Evolutionary conservation across 257 asterid genomes (phyloP), one percentile per base, ranked within the genome.

Genomic region (Nicotiana obtusifolia): DNA sequence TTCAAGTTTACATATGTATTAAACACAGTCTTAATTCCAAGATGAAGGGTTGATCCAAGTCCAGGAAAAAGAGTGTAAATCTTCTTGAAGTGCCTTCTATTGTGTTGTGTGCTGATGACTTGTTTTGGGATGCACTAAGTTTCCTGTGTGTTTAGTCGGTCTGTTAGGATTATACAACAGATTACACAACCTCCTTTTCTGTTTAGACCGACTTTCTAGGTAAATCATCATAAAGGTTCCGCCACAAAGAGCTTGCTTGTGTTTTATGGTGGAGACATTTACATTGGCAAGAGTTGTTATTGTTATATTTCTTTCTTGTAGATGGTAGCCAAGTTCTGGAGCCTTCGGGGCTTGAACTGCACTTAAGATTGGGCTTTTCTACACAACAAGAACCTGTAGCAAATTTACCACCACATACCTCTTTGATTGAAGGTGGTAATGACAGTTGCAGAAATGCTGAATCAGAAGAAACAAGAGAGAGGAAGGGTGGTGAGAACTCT

Each of bases 401-500:
- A 83, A 68, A 88, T 77, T 82, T 83, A 79, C 81, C 54, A 56
- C 69, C 60, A 31, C 85, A 78, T 54, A 73, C 47, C 52, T 57
- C 71, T 75, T 53, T 65, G 11, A 26, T 28, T 11, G 81, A 62
- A 64, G 85, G 68, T 86, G 64, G 61, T 83, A 76, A 66, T 83
- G 87, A 86, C 59, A 84, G 64, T 77, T 82, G 77, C 82, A 41
- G 80, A 90, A 64, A 73, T 83, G 60, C 86, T 5, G 69, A 76
- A 61, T 76, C 87, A 13, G 84, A 68, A 81, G 87, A 80, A 33
- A 62, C 84, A 49, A 76, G 66, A 28, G 86, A 76, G 56, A 85
- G 84, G 78, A 88, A 86, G 86, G 82, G 83, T 67, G 95, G 94
- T 90, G 89, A 89, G 90, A 88, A 86, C 66, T 82, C 66, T 64